Conservation (phyloP, 2,329 filamentous ascomycete genomes). For the Xylaria arbuscula region DNA sequence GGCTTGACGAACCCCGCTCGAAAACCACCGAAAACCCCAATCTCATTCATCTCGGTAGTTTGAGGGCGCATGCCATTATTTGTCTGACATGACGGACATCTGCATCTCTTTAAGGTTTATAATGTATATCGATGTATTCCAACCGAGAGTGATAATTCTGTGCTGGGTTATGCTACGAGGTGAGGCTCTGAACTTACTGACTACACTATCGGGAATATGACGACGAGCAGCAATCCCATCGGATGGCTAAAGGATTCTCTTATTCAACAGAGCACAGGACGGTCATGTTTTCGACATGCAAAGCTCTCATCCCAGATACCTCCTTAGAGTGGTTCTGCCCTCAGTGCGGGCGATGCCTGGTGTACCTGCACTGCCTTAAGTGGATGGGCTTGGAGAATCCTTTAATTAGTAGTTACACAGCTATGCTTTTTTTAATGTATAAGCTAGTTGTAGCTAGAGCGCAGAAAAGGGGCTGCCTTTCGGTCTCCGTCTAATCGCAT, state of each 20-base stretch:
- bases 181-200: neutral
- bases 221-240: neutral
- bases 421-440: conserved; percentile 9
- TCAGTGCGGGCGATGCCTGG: neutral
- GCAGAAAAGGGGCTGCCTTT: conserved; percentile 33
- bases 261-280: neutral
- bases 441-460: conserved; percentile 7
- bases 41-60: conserved; percentile 7
- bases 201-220: neutral
- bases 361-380: neutral
- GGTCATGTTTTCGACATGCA: neutral
- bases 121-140: neutral
- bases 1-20: conserved; percentile 14
- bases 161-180: neutral
- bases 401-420: conserved; percentile 23
- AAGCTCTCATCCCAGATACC: neutral
- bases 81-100: neutral
- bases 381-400: neutral
- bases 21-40: conserved; percentile 8
- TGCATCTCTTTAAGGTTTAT: neutral
- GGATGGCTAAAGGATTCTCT: neutral
- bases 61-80: conserved; percentile 2
- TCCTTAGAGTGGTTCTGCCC: neutral
- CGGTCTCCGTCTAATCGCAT: conserved; percentile 17
- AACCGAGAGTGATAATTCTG: neutral